Percentiles rank a stretch among this genome's conserved stretches.
phyloP scores from a whole-genome alignment of 441 rosid species.

The Adansonia grandidieri region DNA sequence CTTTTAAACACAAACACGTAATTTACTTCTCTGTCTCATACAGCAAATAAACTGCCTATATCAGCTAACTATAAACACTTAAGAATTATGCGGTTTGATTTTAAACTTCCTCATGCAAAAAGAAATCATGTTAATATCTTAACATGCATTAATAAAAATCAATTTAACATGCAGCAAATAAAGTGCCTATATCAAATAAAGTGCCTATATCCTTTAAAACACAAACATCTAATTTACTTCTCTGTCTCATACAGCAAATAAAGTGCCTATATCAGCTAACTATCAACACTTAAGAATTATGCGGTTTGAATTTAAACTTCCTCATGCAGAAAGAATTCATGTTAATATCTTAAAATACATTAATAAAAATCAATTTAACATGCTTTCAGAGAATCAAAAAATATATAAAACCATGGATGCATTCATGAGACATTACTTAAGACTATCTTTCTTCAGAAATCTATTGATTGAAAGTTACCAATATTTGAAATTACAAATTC shows the following conservation, averaged over 20 bases:
- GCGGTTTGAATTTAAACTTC: background rate
- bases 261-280: background rate
- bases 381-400: background rate
- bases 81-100: background rate
- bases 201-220: background rate
- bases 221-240: background rate
- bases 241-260: background rate
- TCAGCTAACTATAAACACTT: background rate
- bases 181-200: background rate
- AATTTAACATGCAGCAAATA: background rate
- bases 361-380: background rate
- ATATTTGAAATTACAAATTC: background rate
- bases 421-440: background rate
- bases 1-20: background rate
- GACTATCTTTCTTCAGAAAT: slow-evolving; percentile 2
- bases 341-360: background rate
- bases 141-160: background rate
- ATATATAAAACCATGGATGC: background rate
- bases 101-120: background rate
- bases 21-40: background rate
- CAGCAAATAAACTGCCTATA: background rate
- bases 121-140: background rate
- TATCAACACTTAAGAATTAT: background rate
- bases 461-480: background rate
- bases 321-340: background rate